Base-by-base conservation (phyloP, 345 rosid species). In the Pseudoturritis turrita region DNA sequence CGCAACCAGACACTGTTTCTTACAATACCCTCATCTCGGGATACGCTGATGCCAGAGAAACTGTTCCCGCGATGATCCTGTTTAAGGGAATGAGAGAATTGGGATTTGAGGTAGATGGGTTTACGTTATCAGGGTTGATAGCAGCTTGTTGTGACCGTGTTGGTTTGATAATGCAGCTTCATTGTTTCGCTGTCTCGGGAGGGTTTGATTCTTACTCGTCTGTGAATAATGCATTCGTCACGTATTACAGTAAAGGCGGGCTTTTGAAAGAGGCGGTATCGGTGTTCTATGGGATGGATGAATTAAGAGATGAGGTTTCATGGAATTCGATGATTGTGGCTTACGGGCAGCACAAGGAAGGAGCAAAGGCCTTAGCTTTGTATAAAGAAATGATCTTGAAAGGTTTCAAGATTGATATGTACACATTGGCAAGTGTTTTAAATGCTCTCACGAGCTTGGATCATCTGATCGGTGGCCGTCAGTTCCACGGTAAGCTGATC, bases 281-380 rank as follows among this genome's bases (percentile, higher is more conserved):
- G 17, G 80, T 91, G 59, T 91, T 94, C 50, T 61, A 70, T 49
- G 87, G 75, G 76, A 82, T 89, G 91, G 89, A 79, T 37, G 82
- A 76, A 39, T 64, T 72, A 14, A 84, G 82, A 74, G 91, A 91
- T 76, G 90, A 81, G 70, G 97, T 94, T 78, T 86, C 98, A 2
- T 91, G 98, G 98, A 94, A 94, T 66, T 85, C 97, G 28, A 89
- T 91, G 95, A 87, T 91, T 58, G 98, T 89, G 65, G 95, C 89
- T 10, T 84, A 78, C 62, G 97, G 95, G 74, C 97, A 91, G 81
- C 92, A 94, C 17, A 77, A 82, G 53, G 82, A 86, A 71, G 98
- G 97, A 45, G 67, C 47, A 7, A 75, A 82, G 73, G 95, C 96
- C 4, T 68, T 91, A 71, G 82, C 35, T 28, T 77, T 94, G 82